phyloP scores from a whole-genome alignment of 345 rosid genomes.

The Hibiscus syriacus region DNA sequence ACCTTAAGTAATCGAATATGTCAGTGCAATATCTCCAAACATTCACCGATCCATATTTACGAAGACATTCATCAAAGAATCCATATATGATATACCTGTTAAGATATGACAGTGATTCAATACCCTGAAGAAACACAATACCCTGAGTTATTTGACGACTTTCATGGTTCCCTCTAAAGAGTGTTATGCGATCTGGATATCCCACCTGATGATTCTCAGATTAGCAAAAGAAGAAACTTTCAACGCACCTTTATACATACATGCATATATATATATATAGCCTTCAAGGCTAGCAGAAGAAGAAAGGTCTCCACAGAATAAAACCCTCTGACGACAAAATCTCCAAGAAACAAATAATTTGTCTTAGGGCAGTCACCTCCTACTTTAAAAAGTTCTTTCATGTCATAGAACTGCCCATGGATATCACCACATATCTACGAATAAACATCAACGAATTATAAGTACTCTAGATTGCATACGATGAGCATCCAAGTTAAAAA shows the following conservation, averaged over 20 bases:
- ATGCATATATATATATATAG: neutral
- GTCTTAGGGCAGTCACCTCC: conserved; percentile 99
- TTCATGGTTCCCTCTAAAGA: conserved; percentile 94
- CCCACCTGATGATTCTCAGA: conserved; percentile 63
- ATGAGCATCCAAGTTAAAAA: neutral
- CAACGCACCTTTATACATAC: neutral
- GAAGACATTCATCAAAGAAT: conserved; percentile 93
- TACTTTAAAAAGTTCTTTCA: conserved; percentile 94
- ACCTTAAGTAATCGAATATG: conserved; percentile 97
- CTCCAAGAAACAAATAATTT: conserved; percentile 94
- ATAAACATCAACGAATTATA: conserved; percentile 1
- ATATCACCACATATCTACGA: conserved; percentile 91
- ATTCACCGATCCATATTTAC: no score
- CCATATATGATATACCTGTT: conserved; percentile 93
- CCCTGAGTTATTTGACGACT: conserved; percentile 99
- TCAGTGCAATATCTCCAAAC: conserved; percentile 99
- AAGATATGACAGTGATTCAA: conserved; percentile 18
- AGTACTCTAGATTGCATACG: neutral
- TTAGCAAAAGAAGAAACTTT: neutral
- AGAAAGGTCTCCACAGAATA: conserved; percentile 96
- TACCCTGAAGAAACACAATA: conserved; percentile 1
- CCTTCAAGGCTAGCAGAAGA: conserved; percentile 93
- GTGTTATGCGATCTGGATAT: conserved; percentile 92
- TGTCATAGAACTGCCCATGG: conserved; percentile 95
- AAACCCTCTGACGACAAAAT: conserved; percentile 96